Evolutionary conservation across 139 green algal genomes (phyloP), one percentile per base, ranked within the genome.

Genomic region (Haematococcus lacustris): DNA sequence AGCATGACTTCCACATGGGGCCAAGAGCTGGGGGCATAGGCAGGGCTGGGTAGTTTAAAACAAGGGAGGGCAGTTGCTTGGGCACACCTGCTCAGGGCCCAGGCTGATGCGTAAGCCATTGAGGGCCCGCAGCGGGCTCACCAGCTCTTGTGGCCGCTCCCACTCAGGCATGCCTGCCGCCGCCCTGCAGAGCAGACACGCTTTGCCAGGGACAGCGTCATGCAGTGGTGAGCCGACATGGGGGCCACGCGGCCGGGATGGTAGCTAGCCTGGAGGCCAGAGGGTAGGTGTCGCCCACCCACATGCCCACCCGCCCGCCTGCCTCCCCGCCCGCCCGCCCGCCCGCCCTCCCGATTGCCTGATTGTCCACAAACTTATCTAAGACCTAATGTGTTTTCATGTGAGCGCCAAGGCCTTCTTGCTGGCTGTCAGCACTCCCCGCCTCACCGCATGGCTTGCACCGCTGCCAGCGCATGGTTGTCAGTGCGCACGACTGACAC

Each of bases 81-180:
- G n/a, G n/a, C n/a, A n/a, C n/a, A n/a, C 35, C 51, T 78, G 73
- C 3, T 51, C 39, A 13, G 37, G 28, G 9, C 7, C 17, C 3
- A 80, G 60, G 2, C 3, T 38, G 39, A 75, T 71, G n/a, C 74
- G 74, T 60, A 84, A 59, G 33, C 35, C 78, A 39, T 84, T 84
- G 50, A 84, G 53, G 17, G 78, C 66, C 0, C 78, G 53, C 33
- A 80, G 43, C 6, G 78, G 78, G 33, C 62, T 74, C 28, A 83
- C 30, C 6, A 83, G 70, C 70, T 83, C 78, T 25, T 74, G 53
- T 1, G 73, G 33, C 5, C 3, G 25, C 41, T 66, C 70, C 47
- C 57, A 71, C 3, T 37, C 32, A 28, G 78, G 70, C 0, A 67
- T 21, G 21, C 73, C 73, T 69, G 51, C 6, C 37, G 23, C 34